Base-by-base conservation (phyloP, 306 rosid genomes). In the Cicer judaicum region DNA sequence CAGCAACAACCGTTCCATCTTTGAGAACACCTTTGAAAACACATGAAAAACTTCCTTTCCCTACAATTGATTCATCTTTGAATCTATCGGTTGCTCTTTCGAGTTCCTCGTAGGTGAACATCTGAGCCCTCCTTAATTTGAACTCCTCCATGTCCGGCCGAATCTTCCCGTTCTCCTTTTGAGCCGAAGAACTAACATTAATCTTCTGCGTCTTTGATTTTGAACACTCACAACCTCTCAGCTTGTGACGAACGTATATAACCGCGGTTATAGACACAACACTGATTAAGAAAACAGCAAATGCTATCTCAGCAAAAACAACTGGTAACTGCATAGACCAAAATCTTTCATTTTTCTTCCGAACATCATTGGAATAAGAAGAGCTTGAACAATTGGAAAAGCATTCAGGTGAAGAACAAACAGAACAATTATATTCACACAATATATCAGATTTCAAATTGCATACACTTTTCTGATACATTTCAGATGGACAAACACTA, bases 41-140 rank as follows among this genome's bases (percentile, higher is more conserved):
- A 79, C 89, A 87, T 0, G 98, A 92, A 72, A 92, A 94, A 64
- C 98, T 94, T 78, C 98, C 98, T 78, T 89, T 91, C 4, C 98
- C 98, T 9, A 91, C 94, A 12, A 92, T 65, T 15, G 92, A 85
- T 69, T 90, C 96, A 63, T 90, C 92, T 80, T 86, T 85, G 81
- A 92, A 92, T 43, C 98, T 91, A 5, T 71, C 55, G 0, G 96
- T 92, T 36, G 96, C 96, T 43, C 79, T 82, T 79, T 90, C 92
- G 16, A 92, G 96, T 44, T 92, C 98, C 79, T 90, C 88, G 11
- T 92, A 92, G 38, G 85, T 78, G 82, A 88, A 92, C 94, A 84
- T 90, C 82, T 82, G 85, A 21, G 85, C 98, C 96, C 74, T 88
- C 80, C 96, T 82, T 46, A 88, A 82, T 86, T 86, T 91, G 52